Conservation (phyloP, 345 rosid genomes). For the Triadica sebifera region DNA sequence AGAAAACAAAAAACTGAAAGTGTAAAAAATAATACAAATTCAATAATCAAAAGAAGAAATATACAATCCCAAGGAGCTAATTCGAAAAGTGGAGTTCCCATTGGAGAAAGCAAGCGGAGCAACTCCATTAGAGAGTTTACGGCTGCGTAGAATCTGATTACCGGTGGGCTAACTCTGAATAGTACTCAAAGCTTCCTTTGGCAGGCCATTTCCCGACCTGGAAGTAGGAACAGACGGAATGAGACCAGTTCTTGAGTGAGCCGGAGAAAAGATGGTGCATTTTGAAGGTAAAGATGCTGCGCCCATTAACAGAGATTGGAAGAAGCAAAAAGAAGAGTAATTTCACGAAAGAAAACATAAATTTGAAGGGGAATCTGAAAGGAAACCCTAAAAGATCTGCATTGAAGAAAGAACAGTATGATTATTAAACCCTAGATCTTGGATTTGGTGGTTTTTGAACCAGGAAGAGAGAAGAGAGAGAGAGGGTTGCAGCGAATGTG, state of each 20-base stretch:
- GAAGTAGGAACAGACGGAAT: conserved; percentile 33
- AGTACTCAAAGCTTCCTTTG: conserved; percentile 69
- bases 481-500: too few relatives aligned
- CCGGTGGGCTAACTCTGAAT: conserved; percentile 57
- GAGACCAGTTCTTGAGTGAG: conserved; percentile 53
- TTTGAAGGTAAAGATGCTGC: conserved; percentile 70
- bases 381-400: neutral
- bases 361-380: neutral
- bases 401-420: neutral
- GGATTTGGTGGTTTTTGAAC: neutral
- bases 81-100: conserved; percentile 68
- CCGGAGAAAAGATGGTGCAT: conserved; percentile 84
- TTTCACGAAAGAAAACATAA: conserved; percentile 36
- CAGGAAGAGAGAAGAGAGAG: too few relatives aligned
- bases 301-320: conserved; percentile 33
- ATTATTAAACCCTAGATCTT: conserved; percentile 5
- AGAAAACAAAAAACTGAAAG: neutral
- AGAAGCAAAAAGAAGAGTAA: conserved; percentile 21
- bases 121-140: conserved; percentile 40
- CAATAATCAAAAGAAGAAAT: neutral
- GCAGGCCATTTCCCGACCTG: conserved; percentile 43
- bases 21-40: neutral
- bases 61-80: conserved; percentile 85
- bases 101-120: conserved; percentile 57
- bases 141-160: conserved; percentile 57